Percentiles rank a stretch among this genome's conserved stretches.
Conservation (phyloP, 2,329 filamentous ascomycete genomes). For the Macrophomina tecta region DNA sequence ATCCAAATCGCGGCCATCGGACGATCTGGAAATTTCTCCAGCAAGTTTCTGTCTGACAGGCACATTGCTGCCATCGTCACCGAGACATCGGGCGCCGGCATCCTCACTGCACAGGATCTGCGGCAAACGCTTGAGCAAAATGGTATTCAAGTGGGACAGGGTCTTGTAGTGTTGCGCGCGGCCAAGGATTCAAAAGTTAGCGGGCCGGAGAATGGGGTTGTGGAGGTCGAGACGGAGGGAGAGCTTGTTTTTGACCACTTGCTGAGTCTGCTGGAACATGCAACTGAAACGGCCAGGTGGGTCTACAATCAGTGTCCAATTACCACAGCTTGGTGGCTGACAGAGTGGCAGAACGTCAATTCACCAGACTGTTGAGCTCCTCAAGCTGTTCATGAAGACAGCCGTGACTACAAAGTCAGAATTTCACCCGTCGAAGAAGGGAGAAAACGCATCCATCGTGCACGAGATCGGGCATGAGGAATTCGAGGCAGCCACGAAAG, state of each 20-base stretch:
- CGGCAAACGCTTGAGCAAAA: conserved; percentile 34
- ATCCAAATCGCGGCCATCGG: conserved; percentile 40
- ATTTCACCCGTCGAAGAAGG: conserved; percentile 40
- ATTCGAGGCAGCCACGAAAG: conserved; percentile 41
- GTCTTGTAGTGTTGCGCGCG: conserved; percentile 38
- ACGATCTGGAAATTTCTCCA: conserved; percentile 41
- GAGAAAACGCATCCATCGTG: conserved; percentile 37
- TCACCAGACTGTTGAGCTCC: conserved; percentile 35
- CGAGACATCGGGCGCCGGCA: conserved; percentile 34
- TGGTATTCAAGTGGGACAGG: conserved; percentile 34
- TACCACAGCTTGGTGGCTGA: neutral
- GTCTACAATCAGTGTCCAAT: neutral
- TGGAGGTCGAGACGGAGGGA: conserved; percentile 36
- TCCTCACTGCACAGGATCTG: conserved; percentile 38
- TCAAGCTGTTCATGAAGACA: conserved; percentile 38
- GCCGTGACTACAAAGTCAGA: conserved; percentile 37
- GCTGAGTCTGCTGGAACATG: conserved; percentile 38
- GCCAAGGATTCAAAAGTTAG: conserved; percentile 34
- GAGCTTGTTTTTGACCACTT: conserved; percentile 43
- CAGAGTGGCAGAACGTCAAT: conserved; percentile 31
- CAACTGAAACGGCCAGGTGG: conserved; percentile 34
- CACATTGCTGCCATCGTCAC: conserved; percentile 41
- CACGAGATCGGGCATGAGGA: conserved; percentile 35
- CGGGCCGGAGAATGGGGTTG: conserved; percentile 34
- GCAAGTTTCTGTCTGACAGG: conserved; percentile 41